Base-by-base conservation (phyloP, 2,329 filamentous ascomycete species). In the Fusarium sp. region DNA sequence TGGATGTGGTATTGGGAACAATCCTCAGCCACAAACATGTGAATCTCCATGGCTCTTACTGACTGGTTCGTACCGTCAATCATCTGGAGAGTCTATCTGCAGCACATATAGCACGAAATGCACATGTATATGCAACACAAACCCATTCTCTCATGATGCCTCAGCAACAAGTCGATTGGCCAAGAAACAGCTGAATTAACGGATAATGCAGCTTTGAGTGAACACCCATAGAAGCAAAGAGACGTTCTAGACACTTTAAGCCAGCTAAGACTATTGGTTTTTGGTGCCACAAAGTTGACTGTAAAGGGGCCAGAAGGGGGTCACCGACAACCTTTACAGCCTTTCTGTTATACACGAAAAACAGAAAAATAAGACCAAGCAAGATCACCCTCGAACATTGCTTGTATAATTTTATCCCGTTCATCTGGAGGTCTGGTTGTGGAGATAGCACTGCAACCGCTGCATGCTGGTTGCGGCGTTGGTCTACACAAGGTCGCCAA, bases 381-480 rank as follows among this genome's bases (percentile, higher is more conserved):
- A n/a, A 6, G 10, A 38, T n/a, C 10, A n/a, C 34, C 34, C 18
- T 18, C 34, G 34, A 38, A n/a, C 32, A 18, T 38, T n/a, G 18
- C 34, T 38, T 38, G 34, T 38, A 38, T n/a, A 38, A 38, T 38
- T 38, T 38, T 38, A 38, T n/a, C 34, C 18, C 25, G 18, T 29
- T n/a, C 25, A 27, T 12, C 12, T 46, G 8, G 27, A 46, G 11
- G n/a, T 8, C 24, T 29, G 11, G 10, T 24, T 15, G 45, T 52
- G 53, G 59, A 49, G 22, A 45, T 27, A 63, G 38, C 40, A 44
- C 54, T 34, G 32, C 34, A 56, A 49, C 44, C 41, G 38, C 38
- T 56, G 54, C 55, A 62, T 27, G 62, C 67, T 68, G 49, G 65
- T 56, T 60, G 53, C 54, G 52, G 63, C 32, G 53, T 54, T 57